These are phyloP conservation scores for Fusarium sp. DNA, from an alignment of 2,329 filamentous ascomycete genomes.

Conservation along the genomic window DNA sequence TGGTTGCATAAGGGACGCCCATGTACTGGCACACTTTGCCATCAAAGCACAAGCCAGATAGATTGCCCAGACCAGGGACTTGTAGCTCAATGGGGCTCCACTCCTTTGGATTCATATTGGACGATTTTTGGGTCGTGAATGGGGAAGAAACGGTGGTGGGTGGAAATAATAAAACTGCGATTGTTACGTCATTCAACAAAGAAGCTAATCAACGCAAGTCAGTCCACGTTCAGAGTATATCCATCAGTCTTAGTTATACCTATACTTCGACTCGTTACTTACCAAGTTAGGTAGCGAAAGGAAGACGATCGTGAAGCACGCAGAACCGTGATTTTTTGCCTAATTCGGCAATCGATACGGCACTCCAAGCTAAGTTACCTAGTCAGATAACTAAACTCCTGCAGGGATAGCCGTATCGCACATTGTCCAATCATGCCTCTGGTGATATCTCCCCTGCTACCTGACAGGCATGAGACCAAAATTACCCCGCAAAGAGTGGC, in stretches of 20 bases:
- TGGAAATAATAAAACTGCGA: not conserved
- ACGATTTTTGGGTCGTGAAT: not conserved
- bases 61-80: not conserved
- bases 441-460: not conserved
- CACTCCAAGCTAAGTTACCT: not conserved
- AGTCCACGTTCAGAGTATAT: not conserved
- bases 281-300: not conserved
- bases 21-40: conserved; percentile 12
- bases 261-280: not conserved
- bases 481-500: not conserved
- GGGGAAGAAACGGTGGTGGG: not conserved
- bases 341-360: not conserved
- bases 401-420: not conserved
- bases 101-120: not conserved
- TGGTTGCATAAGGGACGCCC: conserved; percentile 8
- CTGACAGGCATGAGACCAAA: not conserved
- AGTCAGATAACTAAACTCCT: not conserved
- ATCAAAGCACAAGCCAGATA: conserved; percentile 8
- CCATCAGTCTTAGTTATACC: not conserved
- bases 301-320: not conserved
- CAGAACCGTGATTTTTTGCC: not conserved
- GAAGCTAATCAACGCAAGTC: not conserved
- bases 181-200: not conserved
- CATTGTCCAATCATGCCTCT: not conserved
- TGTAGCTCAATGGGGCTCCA: not conserved